Evolutionary conservation across 331 rosid genomes (phyloP), one percentile per base, ranked within the genome.

Genomic region (Malus hybrid): DNA sequence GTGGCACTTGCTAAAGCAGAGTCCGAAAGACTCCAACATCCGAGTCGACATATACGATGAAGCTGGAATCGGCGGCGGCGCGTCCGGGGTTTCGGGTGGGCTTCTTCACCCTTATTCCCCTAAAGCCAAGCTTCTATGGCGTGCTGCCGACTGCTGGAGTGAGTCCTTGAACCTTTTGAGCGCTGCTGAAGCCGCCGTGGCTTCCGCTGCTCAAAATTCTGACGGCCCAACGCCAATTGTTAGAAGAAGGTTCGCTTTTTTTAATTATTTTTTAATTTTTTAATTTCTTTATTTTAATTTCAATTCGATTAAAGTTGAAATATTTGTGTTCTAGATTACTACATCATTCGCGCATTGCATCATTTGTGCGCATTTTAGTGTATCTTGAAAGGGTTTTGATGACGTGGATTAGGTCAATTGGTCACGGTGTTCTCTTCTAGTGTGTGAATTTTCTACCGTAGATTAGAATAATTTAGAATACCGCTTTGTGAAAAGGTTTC

Each of bases 101-200:
- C 95, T 94, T 46, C 89, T 94, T 72, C 99, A 94, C 70, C 99
- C 99, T 79, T 94, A 94, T 84, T 91, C 97, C 60, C 97, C 99
- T 9, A 92, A 94, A 90, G 96, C 81, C 42, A 94, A 87, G 86
- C 90, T 82, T 74, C 90, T 94, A 27, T 90, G 94, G 93, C 84
- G 85, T 80, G 97, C 92, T 69, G 95, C 89, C 27, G 96, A 85
- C 79, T 94, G 96, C 88, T 94, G 99, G 99, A 79, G 76, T 33
- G 99, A 94, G 77, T 81, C 92, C 78, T 32, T 90, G 67, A 88
- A 86, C 85, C 96, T 90, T 76, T 80, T 94, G 85, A 80, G 64
- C 71, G 65, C 85, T 61, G 96, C 96, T 39, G 96, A 94, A 22
- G 86, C 90, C 39, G 71, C 76, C 71, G 27, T 61, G 71, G 57